These are phyloP conservation scores for Colletotrichum cuscutae DNA, from an alignment of 2,329 filamentous ascomycete species.

Conservation along the genomic window DNA sequence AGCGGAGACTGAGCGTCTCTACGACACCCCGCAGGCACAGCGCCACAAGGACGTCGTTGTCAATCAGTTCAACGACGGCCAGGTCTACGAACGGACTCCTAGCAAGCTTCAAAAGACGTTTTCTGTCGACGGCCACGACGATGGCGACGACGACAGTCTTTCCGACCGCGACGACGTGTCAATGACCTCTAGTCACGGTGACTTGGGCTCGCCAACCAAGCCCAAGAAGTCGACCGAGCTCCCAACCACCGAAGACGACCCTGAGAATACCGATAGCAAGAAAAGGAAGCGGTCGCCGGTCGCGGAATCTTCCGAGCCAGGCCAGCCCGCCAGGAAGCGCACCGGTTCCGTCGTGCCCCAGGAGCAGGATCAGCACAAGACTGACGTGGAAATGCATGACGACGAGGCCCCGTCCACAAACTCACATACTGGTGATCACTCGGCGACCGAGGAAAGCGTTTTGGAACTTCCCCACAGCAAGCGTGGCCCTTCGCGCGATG, in stretches of 20 bases:
- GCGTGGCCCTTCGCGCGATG: conserved; percentile 45
- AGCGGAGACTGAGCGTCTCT: conserved; percentile 93
- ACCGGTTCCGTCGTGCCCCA: conserved; percentile 56
- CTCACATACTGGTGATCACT: conserved; percentile 50
- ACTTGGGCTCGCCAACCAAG: conserved; percentile 50
- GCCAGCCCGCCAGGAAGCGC: conserved; percentile 64
- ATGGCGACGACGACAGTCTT: conserved; percentile 49
- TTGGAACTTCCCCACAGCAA: conserved; percentile 52
- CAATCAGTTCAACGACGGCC: conserved; percentile 63
- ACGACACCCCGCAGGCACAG: conserved; percentile 81
- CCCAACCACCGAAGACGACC: conserved; percentile 43
- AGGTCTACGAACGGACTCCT: conserved; percentile 73
- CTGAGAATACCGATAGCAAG: conserved; percentile 51
- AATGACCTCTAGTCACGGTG: conserved; percentile 49
- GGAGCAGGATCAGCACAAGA: conserved; percentile 47
- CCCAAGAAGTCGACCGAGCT: conserved; percentile 39
- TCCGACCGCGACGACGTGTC: conserved; percentile 54
- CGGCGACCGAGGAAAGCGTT: conserved; percentile 58
- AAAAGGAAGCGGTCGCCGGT: conserved; percentile 63
- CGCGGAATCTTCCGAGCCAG: conserved; percentile 55
- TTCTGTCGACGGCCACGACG: conserved; percentile 47
- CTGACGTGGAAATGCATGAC: conserved; percentile 43
- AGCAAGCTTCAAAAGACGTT: conserved; percentile 76
- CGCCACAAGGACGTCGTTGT: conserved; percentile 71
- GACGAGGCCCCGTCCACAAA: conserved; percentile 49